Evolutionary conservation across 2,329 filamentous ascomycete genomes (phyloP).

Genomic region (Aspergillus sp.): DNA sequence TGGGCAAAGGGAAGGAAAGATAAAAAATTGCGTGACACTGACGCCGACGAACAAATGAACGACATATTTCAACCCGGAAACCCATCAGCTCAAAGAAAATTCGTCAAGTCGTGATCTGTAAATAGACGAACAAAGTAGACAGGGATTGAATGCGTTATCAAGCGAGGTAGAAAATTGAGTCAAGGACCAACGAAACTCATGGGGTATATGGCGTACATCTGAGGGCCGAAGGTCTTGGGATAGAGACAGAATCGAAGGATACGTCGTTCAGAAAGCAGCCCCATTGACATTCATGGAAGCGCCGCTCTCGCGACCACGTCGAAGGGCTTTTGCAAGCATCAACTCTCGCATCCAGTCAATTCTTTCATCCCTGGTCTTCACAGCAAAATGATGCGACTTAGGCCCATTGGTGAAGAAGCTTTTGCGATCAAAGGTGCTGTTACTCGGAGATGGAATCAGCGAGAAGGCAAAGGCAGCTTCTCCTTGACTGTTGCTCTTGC

Average conservation of each 20-base stretch:
- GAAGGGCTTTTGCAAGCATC: conserved; percentile 46
- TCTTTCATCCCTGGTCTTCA: conserved; percentile 79
- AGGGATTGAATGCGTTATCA: no score
- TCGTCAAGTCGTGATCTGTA: conserved; percentile 9
- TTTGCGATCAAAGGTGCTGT: conserved; percentile 44
- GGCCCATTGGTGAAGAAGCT: conserved; percentile 50
- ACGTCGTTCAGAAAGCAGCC: no score
- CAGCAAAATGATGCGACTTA: conserved; percentile 93
- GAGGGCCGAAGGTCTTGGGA: no score
- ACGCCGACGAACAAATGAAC: no score
- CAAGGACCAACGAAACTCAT: conserved; percentile 1
- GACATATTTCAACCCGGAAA: background rate
- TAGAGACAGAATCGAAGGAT: no score
- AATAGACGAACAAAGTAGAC: background rate
- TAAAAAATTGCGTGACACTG: no score
- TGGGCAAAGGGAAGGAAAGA: background rate
- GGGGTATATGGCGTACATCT: no score
- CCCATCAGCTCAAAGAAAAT: conserved; percentile 5
- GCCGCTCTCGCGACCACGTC: conserved; percentile 30
- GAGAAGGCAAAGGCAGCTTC: conserved; percentile 43
- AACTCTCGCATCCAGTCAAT: conserved; percentile 75
- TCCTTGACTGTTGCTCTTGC: conserved; percentile 29
- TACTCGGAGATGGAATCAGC: conserved; percentile 42
- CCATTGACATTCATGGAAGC: conserved; percentile 30
- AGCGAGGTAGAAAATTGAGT: no score